Conservation (phyloP, 441 rosid species). For the Rhodomyrtus psidioides region DNA sequence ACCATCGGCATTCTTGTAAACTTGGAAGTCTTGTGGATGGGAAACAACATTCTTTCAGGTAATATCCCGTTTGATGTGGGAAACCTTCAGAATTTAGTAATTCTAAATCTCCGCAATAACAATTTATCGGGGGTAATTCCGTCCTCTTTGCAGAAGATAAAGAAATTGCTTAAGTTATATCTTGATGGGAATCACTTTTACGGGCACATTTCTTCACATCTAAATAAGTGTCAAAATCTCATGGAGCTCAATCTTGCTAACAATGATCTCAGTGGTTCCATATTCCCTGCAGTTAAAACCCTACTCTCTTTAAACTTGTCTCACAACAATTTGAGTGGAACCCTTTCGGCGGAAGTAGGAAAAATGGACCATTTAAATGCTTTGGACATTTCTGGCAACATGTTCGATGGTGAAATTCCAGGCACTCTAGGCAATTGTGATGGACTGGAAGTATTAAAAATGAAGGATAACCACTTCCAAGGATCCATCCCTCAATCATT, state of each 20-base stretch:
- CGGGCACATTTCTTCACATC: neutral
- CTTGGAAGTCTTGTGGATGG: accelerated
- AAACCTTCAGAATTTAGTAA: accelerated
- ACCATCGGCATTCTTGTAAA: neutral
- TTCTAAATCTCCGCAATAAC: accelerated
- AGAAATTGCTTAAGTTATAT: accelerated
- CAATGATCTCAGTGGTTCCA: neutral
- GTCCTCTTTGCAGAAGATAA: neutral
- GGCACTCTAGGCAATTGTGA: neutral
- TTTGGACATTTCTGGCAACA: neutral
- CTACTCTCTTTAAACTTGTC: neutral
- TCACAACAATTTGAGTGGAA: neutral
- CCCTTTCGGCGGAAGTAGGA: accelerated
- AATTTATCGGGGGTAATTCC: neutral
- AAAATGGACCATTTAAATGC: neutral
- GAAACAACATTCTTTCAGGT: neutral
- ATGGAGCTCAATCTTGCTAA: accelerated
- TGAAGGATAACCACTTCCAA: neutral
- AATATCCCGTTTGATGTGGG: neutral
- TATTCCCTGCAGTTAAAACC: neutral
- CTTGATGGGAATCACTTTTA: neutral
- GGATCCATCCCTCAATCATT: neutral
- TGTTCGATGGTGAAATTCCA: neutral
- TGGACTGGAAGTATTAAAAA: accelerated
- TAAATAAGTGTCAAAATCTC: neutral